phyloP scores from a whole-genome alignment of 768 basidiomycete genomes.

The Leccinum subgranulosum region DNA sequence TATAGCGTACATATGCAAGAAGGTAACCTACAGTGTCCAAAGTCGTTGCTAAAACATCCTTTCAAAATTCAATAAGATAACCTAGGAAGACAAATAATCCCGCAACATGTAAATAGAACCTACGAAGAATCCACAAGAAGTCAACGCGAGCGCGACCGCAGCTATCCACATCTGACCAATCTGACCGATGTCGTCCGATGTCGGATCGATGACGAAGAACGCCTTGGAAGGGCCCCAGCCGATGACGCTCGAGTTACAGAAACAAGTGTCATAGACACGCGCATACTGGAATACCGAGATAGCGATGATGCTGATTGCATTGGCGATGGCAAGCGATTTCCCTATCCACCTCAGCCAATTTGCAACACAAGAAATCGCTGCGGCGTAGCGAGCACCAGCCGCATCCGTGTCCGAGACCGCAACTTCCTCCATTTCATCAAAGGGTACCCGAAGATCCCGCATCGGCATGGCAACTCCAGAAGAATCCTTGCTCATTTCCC shows the following conservation, averaged over 20 bases:
- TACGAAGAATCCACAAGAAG: conserved; percentile 21
- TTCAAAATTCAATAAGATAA: background rate
- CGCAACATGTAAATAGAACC: conserved; percentile 24
- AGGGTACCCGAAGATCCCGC: background rate
- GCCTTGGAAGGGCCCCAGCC: background rate
- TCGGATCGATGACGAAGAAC: conserved; percentile 21
- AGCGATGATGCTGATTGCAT: conserved; percentile 21
- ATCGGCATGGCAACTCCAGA: background rate
- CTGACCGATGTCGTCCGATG: conserved; percentile 16
- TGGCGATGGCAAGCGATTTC: conserved; percentile 23
- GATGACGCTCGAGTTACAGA: conserved; percentile 24
- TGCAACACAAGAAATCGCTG: background rate
- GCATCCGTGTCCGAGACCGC: background rate
- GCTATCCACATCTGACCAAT: conserved; percentile 37
- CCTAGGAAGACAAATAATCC: conserved; percentile 10
- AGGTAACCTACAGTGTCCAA: background rate
- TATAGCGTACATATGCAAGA: background rate
- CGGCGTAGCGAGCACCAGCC: no score
- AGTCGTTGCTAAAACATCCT: background rate
- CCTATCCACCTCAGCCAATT: conserved; percentile 20
- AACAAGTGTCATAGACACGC: conserved; percentile 12
- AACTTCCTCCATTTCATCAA: background rate
- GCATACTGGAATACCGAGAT: conserved; percentile 27
- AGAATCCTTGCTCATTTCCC: background rate
- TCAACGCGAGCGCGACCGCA: conserved; percentile 29